phyloP scores from a whole-genome alignment of 805 yeast species.

The Kodamaea laetipori region DNA sequence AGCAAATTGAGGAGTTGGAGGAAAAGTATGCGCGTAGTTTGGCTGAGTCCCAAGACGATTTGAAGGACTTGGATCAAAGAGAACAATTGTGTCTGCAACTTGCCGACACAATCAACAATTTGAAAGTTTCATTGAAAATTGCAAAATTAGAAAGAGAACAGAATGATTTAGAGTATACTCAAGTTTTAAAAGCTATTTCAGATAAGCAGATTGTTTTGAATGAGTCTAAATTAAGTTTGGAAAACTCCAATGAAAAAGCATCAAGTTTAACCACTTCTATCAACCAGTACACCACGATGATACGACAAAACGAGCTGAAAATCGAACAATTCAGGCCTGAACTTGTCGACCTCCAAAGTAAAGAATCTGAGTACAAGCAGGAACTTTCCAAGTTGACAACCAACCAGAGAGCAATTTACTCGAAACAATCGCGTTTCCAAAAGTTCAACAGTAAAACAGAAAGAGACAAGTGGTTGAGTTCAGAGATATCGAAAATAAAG shows the following conservation, averaged over 20 bases:
- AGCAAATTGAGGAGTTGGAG: slow-evolving; percentile 62
- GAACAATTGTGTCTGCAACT: slow-evolving; percentile 53
- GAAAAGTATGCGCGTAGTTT: slow-evolving; percentile 53
- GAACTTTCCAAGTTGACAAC: slow-evolving; percentile 46
- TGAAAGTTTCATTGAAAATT: slow-evolving; percentile 52
- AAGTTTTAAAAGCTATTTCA: slow-evolving; percentile 49
- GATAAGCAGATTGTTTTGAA: slow-evolving; percentile 49
- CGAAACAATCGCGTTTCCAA: slow-evolving; percentile 70
- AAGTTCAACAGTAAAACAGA: slow-evolving; percentile 57
- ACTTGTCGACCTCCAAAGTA: slow-evolving; percentile 36
- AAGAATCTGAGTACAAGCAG: slow-evolving; percentile 44
- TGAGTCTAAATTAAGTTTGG: slow-evolving; percentile 42
- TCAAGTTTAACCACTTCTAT: slow-evolving; percentile 24
- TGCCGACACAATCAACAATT: slow-evolving; percentile 46
- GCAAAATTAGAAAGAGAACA: slow-evolving; percentile 59
- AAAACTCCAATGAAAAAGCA: slow-evolving; percentile 31
- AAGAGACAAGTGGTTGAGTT: slow-evolving; percentile 66
- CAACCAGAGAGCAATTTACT: slow-evolving; percentile 59
- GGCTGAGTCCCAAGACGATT: slow-evolving; percentile 53
- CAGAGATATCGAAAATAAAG: slow-evolving; percentile 47
- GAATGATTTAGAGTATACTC: slow-evolving; percentile 50
- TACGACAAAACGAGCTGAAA: slow-evolving; percentile 39
- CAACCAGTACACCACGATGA: slow-evolving; percentile 25
- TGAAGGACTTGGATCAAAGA: slow-evolving; percentile 59
- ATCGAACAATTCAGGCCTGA: slow-evolving; percentile 43